Percentiles rank a stretch among this genome's conserved stretches.
phyloP scores from a whole-genome alignment of 2,329 filamentous ascomycete genomes.

The Aspergillus neoniger region DNA sequence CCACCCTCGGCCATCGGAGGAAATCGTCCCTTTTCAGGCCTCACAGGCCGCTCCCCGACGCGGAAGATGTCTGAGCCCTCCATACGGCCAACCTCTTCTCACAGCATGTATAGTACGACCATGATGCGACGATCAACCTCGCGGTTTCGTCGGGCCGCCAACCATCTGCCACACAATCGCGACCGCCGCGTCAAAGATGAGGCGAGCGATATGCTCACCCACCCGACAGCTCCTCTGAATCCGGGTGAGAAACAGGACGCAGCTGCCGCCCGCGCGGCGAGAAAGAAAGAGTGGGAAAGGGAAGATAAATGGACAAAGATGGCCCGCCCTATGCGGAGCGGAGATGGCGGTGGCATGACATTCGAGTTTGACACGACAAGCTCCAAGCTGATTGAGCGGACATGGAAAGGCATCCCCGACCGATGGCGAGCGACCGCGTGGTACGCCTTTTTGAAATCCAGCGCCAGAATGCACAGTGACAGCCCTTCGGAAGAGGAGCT shows the following conservation, averaged over 20 bases:
- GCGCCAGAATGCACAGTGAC: constrained; percentile 65
- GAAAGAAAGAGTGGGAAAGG: constrained; percentile 61
- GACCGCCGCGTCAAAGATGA: constrained; percentile 59
- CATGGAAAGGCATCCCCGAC: constrained; percentile 98
- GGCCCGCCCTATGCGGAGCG: constrained; percentile 54
- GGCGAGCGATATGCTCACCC: constrained; percentile 65
- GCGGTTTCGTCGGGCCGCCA: constrained; percentile 55
- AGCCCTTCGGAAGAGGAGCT: constrained; percentile 70
- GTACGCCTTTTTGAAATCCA: constrained; percentile 85
- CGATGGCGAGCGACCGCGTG: constrained; percentile 91
- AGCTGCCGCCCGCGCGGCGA: constrained; percentile 51
- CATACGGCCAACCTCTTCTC: constrained; percentile 49
- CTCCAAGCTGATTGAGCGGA: constrained; percentile 83
- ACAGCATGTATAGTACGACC: constrained; percentile 47
- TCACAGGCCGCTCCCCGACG: constrained; percentile 41
- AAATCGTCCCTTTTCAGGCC: constrained; percentile 46
- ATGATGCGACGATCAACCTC: constrained; percentile 45
- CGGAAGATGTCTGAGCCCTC: constrained; percentile 47
- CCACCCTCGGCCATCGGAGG: constrained; percentile 51
- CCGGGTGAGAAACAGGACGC: constrained; percentile 52
- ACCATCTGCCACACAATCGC: constrained; percentile 55
- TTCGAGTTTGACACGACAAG: constrained; percentile 81
- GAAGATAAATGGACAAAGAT: constrained; percentile 70
- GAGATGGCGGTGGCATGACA: constrained; percentile 61
- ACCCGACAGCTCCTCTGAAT: constrained; percentile 55